Conservation (phyloP, 73 alveolate species). For the Symbiodinium natans region DNA sequence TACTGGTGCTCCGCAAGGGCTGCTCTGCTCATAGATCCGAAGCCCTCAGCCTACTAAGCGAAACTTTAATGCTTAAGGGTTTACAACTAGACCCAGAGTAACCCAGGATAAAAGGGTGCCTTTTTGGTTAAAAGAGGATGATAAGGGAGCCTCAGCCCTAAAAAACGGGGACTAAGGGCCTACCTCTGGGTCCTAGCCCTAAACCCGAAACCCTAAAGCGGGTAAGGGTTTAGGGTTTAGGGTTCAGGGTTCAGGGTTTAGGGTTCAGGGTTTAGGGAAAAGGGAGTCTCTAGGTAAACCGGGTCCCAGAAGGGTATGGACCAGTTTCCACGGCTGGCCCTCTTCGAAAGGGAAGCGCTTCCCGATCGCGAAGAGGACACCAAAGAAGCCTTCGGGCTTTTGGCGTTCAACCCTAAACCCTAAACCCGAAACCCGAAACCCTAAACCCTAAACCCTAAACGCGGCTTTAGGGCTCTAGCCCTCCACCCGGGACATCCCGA, state of each 20-base stretch:
- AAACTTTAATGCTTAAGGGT: neutral
- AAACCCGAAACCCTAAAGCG: neutral
- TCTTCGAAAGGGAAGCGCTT: conserved; percentile 11
- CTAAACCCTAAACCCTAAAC: too few relatives aligned
- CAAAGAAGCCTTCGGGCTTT: neutral
- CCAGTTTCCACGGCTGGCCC: neutral
- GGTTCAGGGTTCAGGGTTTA: neutral
- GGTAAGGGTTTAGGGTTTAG: neutral
- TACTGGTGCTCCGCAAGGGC: too few relatives aligned
- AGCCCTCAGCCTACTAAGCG: neutral
- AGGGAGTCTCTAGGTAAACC: too few relatives aligned
- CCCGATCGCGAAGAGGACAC: neutral
- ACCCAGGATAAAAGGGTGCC: neutral
- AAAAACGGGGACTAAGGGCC: too few relatives aligned
- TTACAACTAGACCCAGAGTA: neutral
- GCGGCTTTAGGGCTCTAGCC: too few relatives aligned
- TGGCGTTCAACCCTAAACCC: too few relatives aligned
- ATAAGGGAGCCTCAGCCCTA: neutral
- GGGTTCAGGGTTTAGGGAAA: neutral
- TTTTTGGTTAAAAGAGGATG: neutral
- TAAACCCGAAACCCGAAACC: too few relatives aligned
- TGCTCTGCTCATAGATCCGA: too few relatives aligned
- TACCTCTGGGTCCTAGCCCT: neutral
- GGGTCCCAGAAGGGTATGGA: neutral
- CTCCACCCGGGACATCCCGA: too few relatives aligned